Evolutionary conservation across 2,329 filamentous ascomycete species (phyloP), one percentile per base, ranked within the genome.

Genomic region (Thielaviopsis populi): DNA sequence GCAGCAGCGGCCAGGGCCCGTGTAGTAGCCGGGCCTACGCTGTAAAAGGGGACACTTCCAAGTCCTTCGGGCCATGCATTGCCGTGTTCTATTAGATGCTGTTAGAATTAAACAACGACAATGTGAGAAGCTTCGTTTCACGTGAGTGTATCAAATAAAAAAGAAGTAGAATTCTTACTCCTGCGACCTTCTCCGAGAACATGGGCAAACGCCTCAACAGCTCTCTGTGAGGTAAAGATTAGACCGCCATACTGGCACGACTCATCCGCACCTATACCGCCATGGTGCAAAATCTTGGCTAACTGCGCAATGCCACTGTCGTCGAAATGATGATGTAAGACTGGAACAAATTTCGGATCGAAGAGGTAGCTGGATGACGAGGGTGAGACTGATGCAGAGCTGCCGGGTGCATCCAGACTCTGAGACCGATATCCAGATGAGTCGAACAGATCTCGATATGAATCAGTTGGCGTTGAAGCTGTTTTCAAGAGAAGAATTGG

Each of bases 161-260:
- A 13, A 48, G 15, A 59, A 59, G 24, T 19, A 6, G 41, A 56
- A 42, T 40, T 22, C 50, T 33, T 53, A 66, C 62, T 62, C 60
- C 59, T 62, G 37, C 62, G 59, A 0, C 58, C 59, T 37, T 66
- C 50, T 10, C 15, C 74, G 0, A 90, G 79, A 8, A 89, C 74
- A 56, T 80, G 76, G 2, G 82, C 75, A 69, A 94, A 90, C 0
- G 86, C 88, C 71, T 94, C 89, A 1, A 94, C 89, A 0, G 89
- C 88, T 59, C 89, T 81, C 72, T 94, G 89, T 7, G 87, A 91
- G 1, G 89, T 94, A 71, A 94, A 92, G 60, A 94, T 85, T 65
- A 92, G 75, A n/a, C 87, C 89, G 4, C 88, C 87, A 70, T 89
- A 92, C n/a, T 66, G 66, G 33, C 59, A 64, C 5, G 42, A 50